Base-by-base conservation (phyloP, 495 filamentous ascomycete species). In the Xylaria palmicola region DNA sequence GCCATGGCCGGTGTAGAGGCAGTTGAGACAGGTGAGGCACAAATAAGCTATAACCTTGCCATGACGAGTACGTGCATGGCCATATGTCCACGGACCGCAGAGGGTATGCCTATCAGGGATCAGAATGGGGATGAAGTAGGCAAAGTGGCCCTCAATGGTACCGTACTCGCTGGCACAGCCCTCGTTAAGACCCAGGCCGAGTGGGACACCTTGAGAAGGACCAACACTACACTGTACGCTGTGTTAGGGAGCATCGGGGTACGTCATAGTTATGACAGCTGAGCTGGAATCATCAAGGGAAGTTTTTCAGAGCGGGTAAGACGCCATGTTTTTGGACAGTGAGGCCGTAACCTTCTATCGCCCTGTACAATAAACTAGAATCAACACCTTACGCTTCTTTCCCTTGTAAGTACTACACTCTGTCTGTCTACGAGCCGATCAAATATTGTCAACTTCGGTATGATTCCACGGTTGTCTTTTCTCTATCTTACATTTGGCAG, bases 31-130 rank as follows among this genome's bases (percentile, higher is more conserved):
- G 83, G 81, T 13, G 76, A 82, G 45, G 79, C 86, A 0, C 68
- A 73, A 8, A 87, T 93, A 34, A 89, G 87, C 68, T 93, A 95
- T 69, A 95, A 95, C 60, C 72, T 93, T 6, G 89, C 86, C 1
- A 85, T 95, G 80, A 93, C 90, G 4, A 78, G 82, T 15, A 74
- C 74, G 0, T 77, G 76, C 0, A 90, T 95, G 85, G 84, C 86
- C 39, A 75, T 95, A 5, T 84, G 82, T 59, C 91, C 91, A 7
- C 75, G 91, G 41, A 69, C 72, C 5, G 73, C 70, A 1, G 81
- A 83, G 67, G 82, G 81, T 1, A 53, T 57, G 5, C 58, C 54
- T 39, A 67, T 81, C 19, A 61, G 61, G 15, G 54, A 60, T 15
- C 60, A 61, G 19, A 73, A 78, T 36, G 75, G 81, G 0, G 66